Evolutionary conservation across 129 eudicot species (phyloP), one percentile per base, ranked within the genome.

Genomic region (Logfia minima): DNA sequence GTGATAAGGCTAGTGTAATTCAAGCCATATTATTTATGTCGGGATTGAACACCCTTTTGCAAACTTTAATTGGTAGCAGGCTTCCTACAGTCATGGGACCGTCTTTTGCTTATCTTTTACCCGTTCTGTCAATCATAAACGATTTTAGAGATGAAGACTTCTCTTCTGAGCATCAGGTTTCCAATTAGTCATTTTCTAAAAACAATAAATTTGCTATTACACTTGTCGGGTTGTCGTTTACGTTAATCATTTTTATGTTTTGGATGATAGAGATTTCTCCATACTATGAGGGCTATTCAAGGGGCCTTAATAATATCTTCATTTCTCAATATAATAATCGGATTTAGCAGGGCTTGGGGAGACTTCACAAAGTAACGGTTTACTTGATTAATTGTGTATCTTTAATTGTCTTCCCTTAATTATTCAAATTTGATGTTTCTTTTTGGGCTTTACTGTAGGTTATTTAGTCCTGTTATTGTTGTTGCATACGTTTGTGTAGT

Each of bases 71-170:
- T 24, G 99, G 99, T 64, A 87, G 89, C 62, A 85, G 99, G 70
- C 96, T 94, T 67, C 99, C 99, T 43, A 90, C 96, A 1, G 99
- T 94, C 73, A 94, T 94, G 97, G 99, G 99, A 45, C 99, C 99
- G 3, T 94, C 99, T 3, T 94, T 87, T 84, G 96, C 96, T 55
- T 94, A 88, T 83, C 26, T 85, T 72, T 86, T 91, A 74, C 68
- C 97, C 0, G 96, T 87, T 10, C 51, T 86, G 79, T 68, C 90
- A 4, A 82, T 88, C 75, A 86, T 91, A 76, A 88, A 86, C 14
- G 97, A 94, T 75, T 73, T 87, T 18, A 65, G 76, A 61, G 85
- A 86, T 56, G 87, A 87, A 77, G 66, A 75, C 7, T 94, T 86
- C 79, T 14, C 55, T 31, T 79, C 76, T 7, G 96, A 86, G 79